Conservation (phyloP, 129 eudicot genomes). For the Lactuca sativa region DNA sequence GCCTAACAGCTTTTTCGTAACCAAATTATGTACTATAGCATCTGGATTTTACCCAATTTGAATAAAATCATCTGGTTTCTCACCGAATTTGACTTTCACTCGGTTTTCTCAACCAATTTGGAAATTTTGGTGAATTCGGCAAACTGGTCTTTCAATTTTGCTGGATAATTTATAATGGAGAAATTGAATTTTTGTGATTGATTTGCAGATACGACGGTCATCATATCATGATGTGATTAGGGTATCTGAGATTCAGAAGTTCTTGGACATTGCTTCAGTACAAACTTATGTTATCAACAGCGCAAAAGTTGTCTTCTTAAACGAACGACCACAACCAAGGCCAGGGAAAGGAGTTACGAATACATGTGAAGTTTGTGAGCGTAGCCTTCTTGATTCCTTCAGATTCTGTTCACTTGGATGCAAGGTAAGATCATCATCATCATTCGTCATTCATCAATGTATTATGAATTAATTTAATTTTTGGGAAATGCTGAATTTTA, state of each 20-base stretch:
- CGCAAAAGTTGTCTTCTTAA: slow-evolving; percentile 87
- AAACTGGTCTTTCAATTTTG: neutral
- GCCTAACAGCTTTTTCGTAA: neutral
- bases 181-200: neutral
- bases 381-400: slow-evolving; percentile 89
- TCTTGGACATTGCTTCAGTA: slow-evolving; percentile 65
- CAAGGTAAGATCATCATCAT: slow-evolving; percentile 51
- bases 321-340: slow-evolving; percentile 92
- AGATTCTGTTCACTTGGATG: slow-evolving; percentile 95
- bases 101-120: neutral
- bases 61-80: neutral
- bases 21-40: neutral
- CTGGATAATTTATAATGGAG: neutral
- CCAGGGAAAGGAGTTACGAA: slow-evolving; percentile 95
- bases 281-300: slow-evolving; percentile 93
- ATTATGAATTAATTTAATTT: neutral
- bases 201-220: slow-evolving; percentile 80
- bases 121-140: neutral
- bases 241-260: slow-evolving; percentile 84
- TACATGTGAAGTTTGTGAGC: slow-evolving; percentile 85
- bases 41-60: neutral
- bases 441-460: neutral
- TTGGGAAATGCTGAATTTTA: neutral
- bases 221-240: slow-evolving; percentile 97
- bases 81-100: slow-evolving; percentile 1